phyloP scores from a whole-genome alignment of 148 eudicot genomes.

The Agrostemma githago region DNA sequence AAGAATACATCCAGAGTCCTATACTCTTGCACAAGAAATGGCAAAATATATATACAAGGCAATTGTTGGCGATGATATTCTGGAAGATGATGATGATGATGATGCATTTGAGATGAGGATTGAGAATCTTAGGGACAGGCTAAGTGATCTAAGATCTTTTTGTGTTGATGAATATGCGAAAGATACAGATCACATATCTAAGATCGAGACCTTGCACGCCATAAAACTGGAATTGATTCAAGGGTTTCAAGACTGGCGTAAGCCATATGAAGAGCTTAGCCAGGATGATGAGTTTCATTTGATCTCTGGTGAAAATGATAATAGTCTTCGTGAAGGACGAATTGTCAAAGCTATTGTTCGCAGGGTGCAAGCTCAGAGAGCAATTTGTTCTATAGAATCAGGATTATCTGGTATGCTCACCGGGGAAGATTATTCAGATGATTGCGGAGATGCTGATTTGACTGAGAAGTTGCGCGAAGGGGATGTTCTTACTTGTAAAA shows the following conservation, averaged over 20 bases:
- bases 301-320: slow-evolving; percentile 91
- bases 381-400: slow-evolving; percentile 73
- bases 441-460: slow-evolving; percentile 75
- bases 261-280: slow-evolving; percentile 60
- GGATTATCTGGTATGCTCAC: slow-evolving; percentile 75
- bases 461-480: slow-evolving; percentile 87
- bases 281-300: slow-evolving; percentile 79
- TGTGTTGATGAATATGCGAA: slow-evolving; percentile 62
- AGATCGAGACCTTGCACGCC: slow-evolving; percentile 67
- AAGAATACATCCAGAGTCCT: slow-evolving; percentile 94
- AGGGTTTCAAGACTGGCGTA: slow-evolving; percentile 92
- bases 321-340: slow-evolving; percentile 76
- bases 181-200: slow-evolving; percentile 45
- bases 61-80: slow-evolving; percentile 55
- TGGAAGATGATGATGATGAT: slow-evolving; percentile 53
- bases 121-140: slow-evolving; percentile 91
- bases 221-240: slow-evolving; percentile 81
- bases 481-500: slow-evolving; percentile 73
- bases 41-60: slow-evolving; percentile 74
- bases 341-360: slow-evolving; percentile 87
- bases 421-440: slow-evolving; percentile 80
- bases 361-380: slow-evolving; percentile 72
- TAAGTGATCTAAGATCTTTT: slow-evolving; percentile 54
- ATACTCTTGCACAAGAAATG: slow-evolving; percentile 84
- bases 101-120: slow-evolving; percentile 74